These are phyloP conservation scores for Turritis glabra DNA, from an alignment of 345 rosid species.

Conservation along the genomic window DNA sequence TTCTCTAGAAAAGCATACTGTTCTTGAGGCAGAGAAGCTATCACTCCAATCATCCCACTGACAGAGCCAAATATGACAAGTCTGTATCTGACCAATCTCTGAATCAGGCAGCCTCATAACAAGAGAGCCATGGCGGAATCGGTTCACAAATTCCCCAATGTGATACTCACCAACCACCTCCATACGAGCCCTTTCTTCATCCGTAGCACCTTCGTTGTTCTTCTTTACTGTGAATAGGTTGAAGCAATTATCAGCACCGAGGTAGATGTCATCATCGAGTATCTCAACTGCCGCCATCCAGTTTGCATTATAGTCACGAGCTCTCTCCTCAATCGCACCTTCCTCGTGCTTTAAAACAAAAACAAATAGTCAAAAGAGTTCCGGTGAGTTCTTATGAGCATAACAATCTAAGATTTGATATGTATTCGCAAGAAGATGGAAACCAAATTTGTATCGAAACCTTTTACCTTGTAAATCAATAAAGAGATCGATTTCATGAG, in stretches of 20 bases:
- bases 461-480: conserved; percentile 79
- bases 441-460: conserved; percentile 3
- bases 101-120: conserved; percentile 94
- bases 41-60: conserved; percentile 86
- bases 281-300: conserved; percentile 98
- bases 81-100: conserved; percentile 84
- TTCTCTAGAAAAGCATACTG: conserved; percentile 77
- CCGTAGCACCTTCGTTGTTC: conserved; percentile 86
- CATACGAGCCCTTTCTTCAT: conserved; percentile 79
- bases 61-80: conserved; percentile 83
- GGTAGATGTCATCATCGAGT: conserved; percentile 79
- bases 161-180: conserved; percentile 95
- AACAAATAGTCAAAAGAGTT: not conserved
- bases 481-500: conserved; percentile 91
- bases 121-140: conserved; percentile 93
- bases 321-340: conserved; percentile 88
- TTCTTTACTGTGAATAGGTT: conserved; percentile 81
- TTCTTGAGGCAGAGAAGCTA: conserved; percentile 86
- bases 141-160: conserved; percentile 85
- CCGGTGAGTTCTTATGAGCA: not conserved
- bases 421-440: not conserved
- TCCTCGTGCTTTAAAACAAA: conserved; percentile 69
- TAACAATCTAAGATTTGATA: not conserved
- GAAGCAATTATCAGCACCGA: conserved; percentile 82
- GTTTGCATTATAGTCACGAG: conserved; percentile 84